A percentile compares a stretch with the other conserved stretches of the same genome.
Conservation (phyloP, 495 filamentous ascomycete species). For the Talaromyces borbonicus region DNA sequence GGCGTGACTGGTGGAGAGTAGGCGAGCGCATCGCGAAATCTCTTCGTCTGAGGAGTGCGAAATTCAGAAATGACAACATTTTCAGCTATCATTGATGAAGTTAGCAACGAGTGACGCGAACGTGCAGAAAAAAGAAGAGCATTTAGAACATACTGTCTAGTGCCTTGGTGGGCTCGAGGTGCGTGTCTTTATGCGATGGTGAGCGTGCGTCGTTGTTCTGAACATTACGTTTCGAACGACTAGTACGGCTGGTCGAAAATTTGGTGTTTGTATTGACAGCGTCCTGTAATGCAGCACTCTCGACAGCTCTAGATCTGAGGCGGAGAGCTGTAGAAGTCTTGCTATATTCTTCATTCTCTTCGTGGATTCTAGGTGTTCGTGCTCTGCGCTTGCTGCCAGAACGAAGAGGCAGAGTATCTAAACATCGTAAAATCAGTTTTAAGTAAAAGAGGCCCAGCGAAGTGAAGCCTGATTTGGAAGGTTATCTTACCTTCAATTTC, state of each 20-base stretch:
- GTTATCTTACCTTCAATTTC: slow-evolving; percentile 44
- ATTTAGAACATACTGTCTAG: slow-evolving; percentile 21
- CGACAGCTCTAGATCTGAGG: slow-evolving; percentile 25
- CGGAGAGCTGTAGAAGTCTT: slow-evolving; percentile 10
- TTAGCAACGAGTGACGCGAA: slow-evolving; percentile 3
- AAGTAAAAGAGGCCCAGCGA: slow-evolving; percentile 10
- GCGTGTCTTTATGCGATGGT: slow-evolving; percentile 23
- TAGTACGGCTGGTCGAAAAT: slow-evolving; percentile 12
- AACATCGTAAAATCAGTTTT: slow-evolving; percentile 16
- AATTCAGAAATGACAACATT: slow-evolving; percentile 26
- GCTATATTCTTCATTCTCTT: slow-evolving; percentile 21
- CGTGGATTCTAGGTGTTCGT: slow-evolving; percentile 26
- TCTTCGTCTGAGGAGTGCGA: slow-evolving; percentile 52
- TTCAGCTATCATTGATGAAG: slow-evolving; percentile 17
- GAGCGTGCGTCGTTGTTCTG: slow-evolving; percentile 20
- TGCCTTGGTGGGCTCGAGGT: slow-evolving; percentile 22
- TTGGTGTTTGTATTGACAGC: slow-evolving; percentile 23
- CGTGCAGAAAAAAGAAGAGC: background rate
- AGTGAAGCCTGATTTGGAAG: background rate
- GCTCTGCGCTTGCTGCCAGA: slow-evolving; percentile 56
- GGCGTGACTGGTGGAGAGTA: slow-evolving; percentile 58
- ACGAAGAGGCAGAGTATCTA: slow-evolving; percentile 30
- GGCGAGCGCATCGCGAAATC: slow-evolving; percentile 54
- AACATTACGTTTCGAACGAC: slow-evolving; percentile 21
- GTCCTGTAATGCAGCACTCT: slow-evolving; percentile 12